Percentiles rank a stretch among this genome's conserved stretches.
These are phyloP conservation scores for Coemansia sp. DNA, from an alignment of 192 early-diverging fungal genomes.

Conservation along the genomic window DNA sequence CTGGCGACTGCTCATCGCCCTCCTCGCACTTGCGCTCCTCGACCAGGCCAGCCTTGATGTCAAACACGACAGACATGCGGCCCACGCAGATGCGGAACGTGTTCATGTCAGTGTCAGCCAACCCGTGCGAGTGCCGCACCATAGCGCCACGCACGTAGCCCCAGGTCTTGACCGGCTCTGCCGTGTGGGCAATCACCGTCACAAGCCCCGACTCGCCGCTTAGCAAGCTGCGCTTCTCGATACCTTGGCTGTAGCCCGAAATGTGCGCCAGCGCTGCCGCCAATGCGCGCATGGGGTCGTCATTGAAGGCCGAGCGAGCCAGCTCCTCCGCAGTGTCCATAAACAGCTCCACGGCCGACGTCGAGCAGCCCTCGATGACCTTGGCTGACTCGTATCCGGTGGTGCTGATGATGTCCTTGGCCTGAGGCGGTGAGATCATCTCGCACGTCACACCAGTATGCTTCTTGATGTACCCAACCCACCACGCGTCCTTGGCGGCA, in stretches of 20 bases:
- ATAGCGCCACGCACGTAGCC: slow-evolving; percentile 83
- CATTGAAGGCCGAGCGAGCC: slow-evolving; percentile 62
- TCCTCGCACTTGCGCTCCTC: slow-evolving; percentile 57
- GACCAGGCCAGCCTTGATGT: slow-evolving; percentile 71
- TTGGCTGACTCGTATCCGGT: slow-evolving; percentile 76
- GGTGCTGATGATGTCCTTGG: slow-evolving; percentile 82
- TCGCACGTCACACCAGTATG: slow-evolving; percentile 80
- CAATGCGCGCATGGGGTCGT: slow-evolving; percentile 75
- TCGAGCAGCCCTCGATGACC: slow-evolving; percentile 64
- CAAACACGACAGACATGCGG: slow-evolving; percentile 77
- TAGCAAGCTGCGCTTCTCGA: slow-evolving; percentile 78
- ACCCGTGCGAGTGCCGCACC: slow-evolving; percentile 64
- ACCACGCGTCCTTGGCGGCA: slow-evolving; percentile 81
- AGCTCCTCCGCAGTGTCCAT: slow-evolving; percentile 68
- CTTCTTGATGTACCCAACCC: slow-evolving; percentile 73
- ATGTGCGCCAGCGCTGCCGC: slow-evolving; percentile 86
- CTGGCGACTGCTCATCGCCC: slow-evolving; percentile 14
- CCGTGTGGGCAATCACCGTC: slow-evolving; percentile 67
- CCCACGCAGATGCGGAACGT: slow-evolving; percentile 86
- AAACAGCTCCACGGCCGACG: slow-evolving; percentile 80
- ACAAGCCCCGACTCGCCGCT: slow-evolving; percentile 77
- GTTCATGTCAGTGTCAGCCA: slow-evolving; percentile 72
- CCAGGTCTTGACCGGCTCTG: slow-evolving; percentile 70
- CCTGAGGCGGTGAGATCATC: slow-evolving; percentile 79
- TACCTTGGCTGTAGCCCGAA: slow-evolving; percentile 79